phyloP scores from a whole-genome alignment of 495 filamentous ascomycete genomes.

The Acidiella bohemica region DNA sequence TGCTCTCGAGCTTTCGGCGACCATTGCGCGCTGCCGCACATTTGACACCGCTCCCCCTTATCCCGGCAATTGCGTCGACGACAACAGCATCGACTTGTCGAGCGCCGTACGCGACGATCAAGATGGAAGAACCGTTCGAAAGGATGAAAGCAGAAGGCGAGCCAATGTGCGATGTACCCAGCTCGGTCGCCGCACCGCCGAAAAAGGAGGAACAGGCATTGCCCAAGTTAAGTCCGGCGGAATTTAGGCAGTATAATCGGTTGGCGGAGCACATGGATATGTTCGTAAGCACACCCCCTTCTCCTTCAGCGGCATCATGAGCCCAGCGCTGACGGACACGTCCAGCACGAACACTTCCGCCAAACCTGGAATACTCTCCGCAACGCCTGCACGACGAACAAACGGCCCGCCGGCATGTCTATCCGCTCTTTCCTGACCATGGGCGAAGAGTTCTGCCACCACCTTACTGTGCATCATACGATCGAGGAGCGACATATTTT shows the following conservation, averaged over 20 bases:
- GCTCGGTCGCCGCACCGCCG: conserved; percentile 1
- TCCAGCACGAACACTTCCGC: conserved; percentile 67
- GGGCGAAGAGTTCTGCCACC: conserved; percentile 50
- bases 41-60: no score
- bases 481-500: conserved; percentile 81
- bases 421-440: conserved; percentile 50
- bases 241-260: conserved; percentile 55
- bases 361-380: conserved; percentile 56
- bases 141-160: conserved; percentile 10
- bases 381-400: conserved; percentile 39
- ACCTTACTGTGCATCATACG: conserved; percentile 62
- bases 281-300: conserved; percentile 42
- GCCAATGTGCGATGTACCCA: conserved; percentile 3
- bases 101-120: background rate
- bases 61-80: no score
- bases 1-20: conserved; percentile 1
- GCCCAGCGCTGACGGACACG: no score
- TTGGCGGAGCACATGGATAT: conserved; percentile 67
- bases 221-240: conserved; percentile 38
- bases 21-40: background rate
- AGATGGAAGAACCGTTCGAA: conserved; percentile 12
- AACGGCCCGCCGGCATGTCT: conserved; percentile 43
- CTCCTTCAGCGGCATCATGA: no score
- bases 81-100: conserved; percentile 6
- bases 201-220: conserved; percentile 17